These are phyloP conservation scores for Fusarium sp. DNA, from an alignment of 2,329 filamentous ascomycete genomes.

Conservation along the genomic window DNA sequence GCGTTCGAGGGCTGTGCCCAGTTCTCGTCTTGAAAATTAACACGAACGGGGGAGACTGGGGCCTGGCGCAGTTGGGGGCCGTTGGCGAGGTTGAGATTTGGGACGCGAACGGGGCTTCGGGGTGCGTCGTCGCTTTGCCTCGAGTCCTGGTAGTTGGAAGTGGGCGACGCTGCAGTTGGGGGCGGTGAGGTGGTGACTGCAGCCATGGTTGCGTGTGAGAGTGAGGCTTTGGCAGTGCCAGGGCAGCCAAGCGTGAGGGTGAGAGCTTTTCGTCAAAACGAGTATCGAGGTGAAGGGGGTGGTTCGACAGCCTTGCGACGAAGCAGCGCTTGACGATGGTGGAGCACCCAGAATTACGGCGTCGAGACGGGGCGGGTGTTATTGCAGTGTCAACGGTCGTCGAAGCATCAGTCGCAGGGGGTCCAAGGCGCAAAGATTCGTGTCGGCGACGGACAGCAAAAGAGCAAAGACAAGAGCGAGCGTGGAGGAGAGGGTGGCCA, in stretches of 20 bases:
- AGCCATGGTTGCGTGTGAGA: slow-evolving; percentile 46
- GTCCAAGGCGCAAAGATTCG: slow-evolving; percentile 2
- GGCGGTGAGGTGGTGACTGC: slow-evolving; percentile 52
- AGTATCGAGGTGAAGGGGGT: slow-evolving; percentile 13
- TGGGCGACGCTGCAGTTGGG: slow-evolving; percentile 45
- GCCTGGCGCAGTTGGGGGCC: slow-evolving; percentile 62
- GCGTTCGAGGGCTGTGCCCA: slow-evolving; percentile 65
- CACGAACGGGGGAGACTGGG: slow-evolving; percentile 67
- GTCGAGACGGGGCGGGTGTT: background rate
- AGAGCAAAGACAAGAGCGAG: slow-evolving; percentile 14
- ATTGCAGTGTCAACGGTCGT: slow-evolving; percentile 5
- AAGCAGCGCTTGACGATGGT: slow-evolving; percentile 1
- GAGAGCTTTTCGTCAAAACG: slow-evolving; percentile 16
- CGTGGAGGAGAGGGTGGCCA: slow-evolving; percentile 29
- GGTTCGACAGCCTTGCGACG: slow-evolving; percentile 14
- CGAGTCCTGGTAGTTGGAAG: slow-evolving; percentile 41
- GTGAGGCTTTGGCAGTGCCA: slow-evolving; percentile 30
- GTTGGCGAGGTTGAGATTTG: slow-evolving; percentile 44
- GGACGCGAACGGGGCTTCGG: slow-evolving; percentile 53
- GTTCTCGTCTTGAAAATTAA: slow-evolving; percentile 65
- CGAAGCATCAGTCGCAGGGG: slow-evolving; percentile 15
- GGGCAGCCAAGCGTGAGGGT: slow-evolving; percentile 23
- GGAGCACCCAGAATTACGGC: slow-evolving; percentile 10
- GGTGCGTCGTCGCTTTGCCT: slow-evolving; percentile 38
- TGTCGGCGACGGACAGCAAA: slow-evolving; percentile 16